Evolutionary conservation across 805 yeast species (phyloP).

Genomic region (Candida piceae): DNA sequence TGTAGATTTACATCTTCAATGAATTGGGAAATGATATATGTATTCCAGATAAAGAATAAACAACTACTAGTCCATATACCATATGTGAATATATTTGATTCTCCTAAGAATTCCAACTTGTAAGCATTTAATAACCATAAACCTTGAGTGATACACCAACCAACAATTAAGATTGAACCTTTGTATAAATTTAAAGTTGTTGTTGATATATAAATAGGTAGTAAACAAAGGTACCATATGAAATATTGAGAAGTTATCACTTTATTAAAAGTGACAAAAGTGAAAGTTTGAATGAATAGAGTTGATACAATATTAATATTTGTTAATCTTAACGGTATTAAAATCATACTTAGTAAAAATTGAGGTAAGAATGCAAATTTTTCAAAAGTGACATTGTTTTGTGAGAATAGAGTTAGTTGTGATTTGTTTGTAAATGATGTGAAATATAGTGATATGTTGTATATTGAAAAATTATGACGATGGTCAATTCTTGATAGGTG

Average conservation of each 20-base stretch:
- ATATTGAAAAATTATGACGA: slow-evolving; percentile 89
- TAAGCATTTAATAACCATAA: slow-evolving; percentile 78
- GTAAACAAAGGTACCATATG: slow-evolving; percentile 84
- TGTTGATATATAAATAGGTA: slow-evolving; percentile 64
- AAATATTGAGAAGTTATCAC: slow-evolving; percentile 94
- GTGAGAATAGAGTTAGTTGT: slow-evolving; percentile 6
- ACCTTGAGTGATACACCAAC: slow-evolving; percentile 73
- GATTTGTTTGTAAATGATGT: slow-evolving; percentile 37
- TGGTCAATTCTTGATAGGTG: slow-evolving; percentile 85
- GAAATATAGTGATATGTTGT: slow-evolving; percentile 68
- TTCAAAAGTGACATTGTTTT: slow-evolving; percentile 17
- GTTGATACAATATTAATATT: slow-evolving; percentile 41
- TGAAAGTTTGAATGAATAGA: slow-evolving; percentile 69
- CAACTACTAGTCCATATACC: slow-evolving; percentile 24
- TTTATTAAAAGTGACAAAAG: slow-evolving; percentile 74
- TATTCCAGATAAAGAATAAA: slow-evolving; percentile 25
- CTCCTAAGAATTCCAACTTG: slow-evolving; percentile 74
- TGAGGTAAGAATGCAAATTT: slow-evolving; percentile 83
- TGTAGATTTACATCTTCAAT: slow-evolving; percentile 14
- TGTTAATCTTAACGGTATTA: slow-evolving; percentile 51
- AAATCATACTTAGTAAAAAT: slow-evolving; percentile 48
- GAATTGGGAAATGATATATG: slow-evolving; percentile 15
- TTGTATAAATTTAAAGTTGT: slow-evolving; percentile 33
- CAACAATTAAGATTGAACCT: slow-evolving; percentile 37
- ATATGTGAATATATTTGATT: slow-evolving; percentile 25